Evolutionary conservation across 106 monocot genomes (phyloP), one percentile per base, ranked within the genome.

Genomic region (Apostasia ramifera): DNA sequence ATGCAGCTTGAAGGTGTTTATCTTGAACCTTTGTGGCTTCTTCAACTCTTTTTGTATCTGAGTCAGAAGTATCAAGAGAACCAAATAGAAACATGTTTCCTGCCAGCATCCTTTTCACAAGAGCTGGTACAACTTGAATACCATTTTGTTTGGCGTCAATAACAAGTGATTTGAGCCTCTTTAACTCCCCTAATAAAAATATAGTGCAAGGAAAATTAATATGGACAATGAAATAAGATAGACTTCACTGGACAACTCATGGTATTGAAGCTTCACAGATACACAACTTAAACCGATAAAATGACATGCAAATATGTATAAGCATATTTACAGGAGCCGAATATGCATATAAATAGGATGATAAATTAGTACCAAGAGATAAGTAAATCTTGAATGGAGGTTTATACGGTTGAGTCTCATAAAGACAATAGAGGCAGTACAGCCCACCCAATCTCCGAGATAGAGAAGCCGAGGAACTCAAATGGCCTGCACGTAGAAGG

Each of bases 341-440:
- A 62, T 44, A 44, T 9, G 5, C 44, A 62, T 1, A 1, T 26
- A 5, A 48, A 26, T 65, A 15, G 37, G n/a, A 65, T 3, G 26
- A 59, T 7, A 40, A 48, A 7, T 15, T 65, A 62, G 77, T 88
- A 97, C 95, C 86, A 15, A 98, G 71, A 76, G 86, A 90, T 39
- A 97, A 59, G 73, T 90, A 98, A 59, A 98, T 87, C 71, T 92
- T 98, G 79, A 92, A 90, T 73, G 52, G 44, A 46, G 92, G 92
- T 57, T 87, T 89, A 71, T 81, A 92, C 4, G 97, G 92, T 67
- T 98, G 97, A 26, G 81, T 81, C 62, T 83, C 83, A 70, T 98
- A 81, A 47, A 98, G 89, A 68, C 87, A 98, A 69, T 98, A 92
- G 38, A 98, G 89, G 77, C 92, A 98, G 81, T 98, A 98, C 8